Evolutionary conservation across 768 basidiomycete species (phyloP).

Genomic region (Neoboletus magnificus): DNA sequence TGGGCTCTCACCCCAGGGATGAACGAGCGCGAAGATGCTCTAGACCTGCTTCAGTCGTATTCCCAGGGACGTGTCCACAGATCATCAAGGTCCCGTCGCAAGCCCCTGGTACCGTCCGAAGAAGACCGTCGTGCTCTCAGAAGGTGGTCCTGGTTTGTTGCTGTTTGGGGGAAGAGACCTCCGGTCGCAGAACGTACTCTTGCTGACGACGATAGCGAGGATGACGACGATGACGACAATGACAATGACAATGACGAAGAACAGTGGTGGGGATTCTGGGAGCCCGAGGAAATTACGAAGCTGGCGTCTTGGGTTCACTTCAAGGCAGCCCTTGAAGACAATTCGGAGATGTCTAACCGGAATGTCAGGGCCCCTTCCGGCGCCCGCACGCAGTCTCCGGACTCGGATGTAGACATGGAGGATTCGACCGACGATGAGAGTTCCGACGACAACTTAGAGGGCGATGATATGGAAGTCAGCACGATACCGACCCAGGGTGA

Average conservation of each 20-base stretch:
- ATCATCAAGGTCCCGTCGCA: slow-evolving; percentile 36
- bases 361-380: not conserved
- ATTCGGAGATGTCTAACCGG: slow-evolving; percentile 5
- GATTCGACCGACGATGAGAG: slow-evolving; percentile 9
- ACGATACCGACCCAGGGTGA: slow-evolving; percentile 30
- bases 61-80: slow-evolving; percentile 31
- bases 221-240: slow-evolving; percentile 20
- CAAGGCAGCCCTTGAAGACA: slow-evolving; percentile 42
- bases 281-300: slow-evolving; percentile 60
- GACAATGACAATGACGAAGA: slow-evolving; percentile 38
- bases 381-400: not conserved
- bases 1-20: slow-evolving; percentile 62
- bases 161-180: slow-evolving; percentile 65
- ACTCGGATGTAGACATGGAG: slow-evolving; percentile 21
- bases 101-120: slow-evolving; percentile 36
- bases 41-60: slow-evolving; percentile 20
- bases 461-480: not conserved
- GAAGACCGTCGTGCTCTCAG: slow-evolving; percentile 52
- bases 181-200: slow-evolving; percentile 24
- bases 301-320: slow-evolving; percentile 63
- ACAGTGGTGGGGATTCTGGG: slow-evolving; percentile 77
- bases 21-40: slow-evolving; percentile 53
- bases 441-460: slow-evolving; percentile 3
- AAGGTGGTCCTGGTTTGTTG: slow-evolving; percentile 77
- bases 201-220: slow-evolving; percentile 25